Evolutionary conservation across 2,329 filamentous ascomycete genomes (phyloP), one percentile per base, ranked within the genome.

Genomic region (Metarhizium robertsii): DNA sequence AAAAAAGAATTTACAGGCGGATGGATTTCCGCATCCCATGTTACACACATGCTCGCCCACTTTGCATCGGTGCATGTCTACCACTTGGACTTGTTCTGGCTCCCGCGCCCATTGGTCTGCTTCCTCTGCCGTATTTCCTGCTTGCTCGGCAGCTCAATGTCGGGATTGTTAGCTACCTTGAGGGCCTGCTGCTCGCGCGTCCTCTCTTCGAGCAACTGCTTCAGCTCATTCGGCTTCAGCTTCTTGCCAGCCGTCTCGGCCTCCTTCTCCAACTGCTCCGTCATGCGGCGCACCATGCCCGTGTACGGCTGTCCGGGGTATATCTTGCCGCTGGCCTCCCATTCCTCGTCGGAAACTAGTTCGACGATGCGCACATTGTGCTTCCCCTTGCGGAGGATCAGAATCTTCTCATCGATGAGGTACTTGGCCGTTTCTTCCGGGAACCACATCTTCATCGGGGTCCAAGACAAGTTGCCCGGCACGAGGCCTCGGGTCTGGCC

Each of bases 381-480:
- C 71, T 84, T 85, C 60, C 83, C 83, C 64, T 78, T 81, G 60
- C 84, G 80, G 53, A 86, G 71, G 61, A 86, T 77, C 59, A 86
- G 71, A 50, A 85, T 61, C 59, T 77, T 74, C 55, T 67, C 80
- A 58, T 84, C 80, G 18, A 89, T 78, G 55, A 87, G 71, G 63
- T 78, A 87, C 55, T 81, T 79, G 56, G 74, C 64, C 0, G 83
- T 85, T 53, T 86, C 79, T 29, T 75, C 69, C 0, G 76, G 73
- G 61, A 74, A 79, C 77, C 82, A 84, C 25, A 77, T 69, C 65
- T 83, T 81, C 58, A 89, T 78, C 2, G 79, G 77, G 8, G 77
- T 80, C 74, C 84, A 91, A 30, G 77, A 73, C 30, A 90, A 65
- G 55, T 77, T 76, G 16, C 74, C 78, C 0, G 74, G 69, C 38